Base-by-base conservation (phyloP, 768 basidiomycete species). In the Dioszegia hungarica region DNA sequence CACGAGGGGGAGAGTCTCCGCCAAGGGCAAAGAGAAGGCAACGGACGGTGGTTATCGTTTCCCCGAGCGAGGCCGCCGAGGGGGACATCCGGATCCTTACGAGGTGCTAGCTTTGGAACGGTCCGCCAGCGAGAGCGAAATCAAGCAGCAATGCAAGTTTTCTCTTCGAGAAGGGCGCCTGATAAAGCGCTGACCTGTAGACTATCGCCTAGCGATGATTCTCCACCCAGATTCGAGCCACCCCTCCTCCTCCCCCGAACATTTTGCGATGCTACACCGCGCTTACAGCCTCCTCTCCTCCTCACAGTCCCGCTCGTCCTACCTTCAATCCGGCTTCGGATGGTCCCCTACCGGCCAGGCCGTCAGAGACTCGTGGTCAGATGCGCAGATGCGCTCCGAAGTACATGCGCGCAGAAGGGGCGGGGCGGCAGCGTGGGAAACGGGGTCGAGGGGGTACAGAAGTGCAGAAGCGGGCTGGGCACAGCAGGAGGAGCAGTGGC, bases 151-250 rank as follows among this genome's bases (percentile, higher is more conserved):
- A 56, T 75, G 74, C 70, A 46, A 66, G 70, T 64, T 17, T 40
- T 40, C 11, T 45, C 27, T 12, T 15, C 50, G 15, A n/a, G 22
- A 52, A 17, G 2, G 17, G 6, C 8, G 12, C 25, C 3, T 5
- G 5, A 12, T 38, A 3, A 15, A 27, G 10, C 52, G n/a, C 48
- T 38, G 34, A 38, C 8, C 2, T 27, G 22, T 19, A 75, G 74
- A 75, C 49, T 75, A 75, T 56, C 61, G 62, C 28, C 66, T 75
- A 5, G 74, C 74, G 2, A 55, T 68, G n/a, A 53, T 75, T 5
- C 61, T 74, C 19, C 74, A 75, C 50, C 74, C 74, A n/a, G 74
- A 75, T 45, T 72, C 74, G 2, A 54, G 57, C 9, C 70, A 75
- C 48, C 70, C 70, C 0, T 67, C 70, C 4, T 57, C 74, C 8